These are phyloP conservation scores for Myriangium duriaei DNA, from an alignment of 2,329 filamentous ascomycete genomes.

Conservation along the genomic window DNA sequence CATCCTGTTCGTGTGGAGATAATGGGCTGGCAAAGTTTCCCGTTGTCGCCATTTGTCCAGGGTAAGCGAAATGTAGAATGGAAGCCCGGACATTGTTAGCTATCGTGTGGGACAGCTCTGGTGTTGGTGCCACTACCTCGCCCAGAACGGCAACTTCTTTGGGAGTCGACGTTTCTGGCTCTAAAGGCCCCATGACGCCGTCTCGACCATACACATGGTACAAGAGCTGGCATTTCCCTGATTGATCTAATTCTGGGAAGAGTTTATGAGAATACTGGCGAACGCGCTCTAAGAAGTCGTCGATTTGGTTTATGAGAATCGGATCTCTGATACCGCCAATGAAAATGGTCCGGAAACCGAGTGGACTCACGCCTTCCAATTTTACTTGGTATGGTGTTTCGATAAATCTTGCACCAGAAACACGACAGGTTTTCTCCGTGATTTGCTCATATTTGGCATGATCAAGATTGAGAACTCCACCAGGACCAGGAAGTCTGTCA, in stretches of 20 bases:
- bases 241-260: background rate
- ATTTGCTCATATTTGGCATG: constrained; percentile 5
- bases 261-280: background rate
- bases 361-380: background rate
- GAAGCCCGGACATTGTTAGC: background rate
- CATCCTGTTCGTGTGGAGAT: background rate
- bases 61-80: background rate
- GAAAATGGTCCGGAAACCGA: constrained; percentile 12
- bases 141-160: background rate
- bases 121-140: background rate
- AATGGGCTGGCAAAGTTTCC: background rate
- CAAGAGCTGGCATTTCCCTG: background rate
- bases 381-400: background rate
- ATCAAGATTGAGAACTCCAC: constrained; percentile 26
- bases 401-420: background rate
- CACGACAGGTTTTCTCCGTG: background rate
- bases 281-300: constrained; percentile 13
- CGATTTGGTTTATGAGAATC: constrained; percentile 14
- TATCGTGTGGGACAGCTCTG: background rate
- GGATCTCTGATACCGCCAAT: constrained; percentile 14
- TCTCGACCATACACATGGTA: background rate
- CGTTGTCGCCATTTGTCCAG: background rate
- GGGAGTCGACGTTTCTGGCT: too few species aligned
- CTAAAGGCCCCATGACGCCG: too few species aligned
- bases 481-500: constrained; percentile 38